phyloP scores from a whole-genome alignment of 2,329 filamentous ascomycete species.

The Escovopsis sp. region DNA sequence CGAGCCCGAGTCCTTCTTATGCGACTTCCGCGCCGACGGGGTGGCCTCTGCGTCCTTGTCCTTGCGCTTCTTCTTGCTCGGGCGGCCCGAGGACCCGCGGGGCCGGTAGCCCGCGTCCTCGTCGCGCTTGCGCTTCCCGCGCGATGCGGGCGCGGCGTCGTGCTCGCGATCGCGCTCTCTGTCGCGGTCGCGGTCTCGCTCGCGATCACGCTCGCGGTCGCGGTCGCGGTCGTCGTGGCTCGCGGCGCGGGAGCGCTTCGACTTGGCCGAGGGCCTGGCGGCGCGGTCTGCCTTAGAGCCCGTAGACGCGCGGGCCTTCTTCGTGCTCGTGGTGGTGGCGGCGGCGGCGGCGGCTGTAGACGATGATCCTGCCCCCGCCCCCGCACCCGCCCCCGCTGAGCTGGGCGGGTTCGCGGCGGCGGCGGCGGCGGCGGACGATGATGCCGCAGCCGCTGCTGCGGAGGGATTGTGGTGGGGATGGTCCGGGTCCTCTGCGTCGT shows the following conservation, averaged over 20 bases:
- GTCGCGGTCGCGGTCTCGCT: too few relatives aligned
- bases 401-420: too few relatives aligned
- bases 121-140: slow-evolving; percentile 39
- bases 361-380: background rate
- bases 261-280: slow-evolving; percentile 10
- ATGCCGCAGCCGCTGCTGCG: background rate
- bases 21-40: slow-evolving; percentile 18
- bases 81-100: slow-evolving; percentile 38
- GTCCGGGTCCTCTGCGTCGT: slow-evolving; percentile 26
- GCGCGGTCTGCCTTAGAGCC: too few relatives aligned
- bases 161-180: too few relatives aligned
- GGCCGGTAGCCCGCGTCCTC: slow-evolving; percentile 46
- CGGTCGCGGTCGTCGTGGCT: slow-evolving; percentile 18
- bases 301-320: too few relatives aligned
- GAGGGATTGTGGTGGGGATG: slow-evolving; percentile 9
- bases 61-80: slow-evolving; percentile 45
- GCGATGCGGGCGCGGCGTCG: slow-evolving; percentile 11
- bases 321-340: too few relatives aligned
- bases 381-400: too few relatives aligned
- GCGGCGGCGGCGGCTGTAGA: too few relatives aligned
- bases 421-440: too few relatives aligned
- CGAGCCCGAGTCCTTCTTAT: slow-evolving; percentile 19
- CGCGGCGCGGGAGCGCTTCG: slow-evolving; percentile 16
- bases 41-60: slow-evolving; percentile 29
- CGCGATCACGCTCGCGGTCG: too few relatives aligned